Evolutionary conservation across 1,284 basidiomycete species (phyloP).

Genomic region (Austroboletus niveus): DNA sequence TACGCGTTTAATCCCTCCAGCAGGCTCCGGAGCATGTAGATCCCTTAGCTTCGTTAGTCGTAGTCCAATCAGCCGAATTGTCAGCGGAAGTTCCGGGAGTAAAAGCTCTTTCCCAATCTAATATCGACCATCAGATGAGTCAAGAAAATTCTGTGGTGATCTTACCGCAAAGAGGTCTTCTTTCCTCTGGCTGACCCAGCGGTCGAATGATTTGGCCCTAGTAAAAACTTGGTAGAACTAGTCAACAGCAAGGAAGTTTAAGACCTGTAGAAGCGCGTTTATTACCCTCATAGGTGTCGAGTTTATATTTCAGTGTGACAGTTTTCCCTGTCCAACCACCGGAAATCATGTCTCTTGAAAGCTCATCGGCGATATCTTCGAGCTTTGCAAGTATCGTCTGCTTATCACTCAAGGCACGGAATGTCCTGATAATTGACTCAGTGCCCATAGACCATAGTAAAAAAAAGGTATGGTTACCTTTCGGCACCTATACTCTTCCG

Average conservation of each 20-base stretch:
- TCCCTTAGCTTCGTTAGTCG: conserved; percentile 85
- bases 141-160: conserved; percentile 4
- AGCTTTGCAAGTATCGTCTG: conserved; percentile 73
- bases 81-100: conserved; percentile 73
- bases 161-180: conserved; percentile 77
- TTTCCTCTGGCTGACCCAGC: conserved; percentile 69
- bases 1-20: conserved; percentile 63
- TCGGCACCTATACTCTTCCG: conserved; percentile 90
- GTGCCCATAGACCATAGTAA: neutral
- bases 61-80: conserved; percentile 77
- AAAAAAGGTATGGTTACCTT: conserved; percentile 44
- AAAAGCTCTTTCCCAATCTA: conserved; percentile 84
- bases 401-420: conserved; percentile 62
- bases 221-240: conserved; percentile 60
- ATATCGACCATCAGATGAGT: conserved; percentile 4
- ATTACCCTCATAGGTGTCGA: conserved; percentile 78
- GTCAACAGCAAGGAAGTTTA: conserved; percentile 3
- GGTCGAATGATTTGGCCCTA: conserved; percentile 73
- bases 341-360: conserved; percentile 73
- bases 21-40: conserved; percentile 49
- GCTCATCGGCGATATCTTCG: conserved; percentile 74
- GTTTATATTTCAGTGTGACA: conserved; percentile 77
- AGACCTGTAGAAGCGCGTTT: conserved; percentile 16
- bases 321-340: conserved; percentile 75
- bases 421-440: conserved; percentile 56